Evolutionary conservation across 305 asterid species (phyloP).

Genomic region (Fraxinus floribunda): DNA sequence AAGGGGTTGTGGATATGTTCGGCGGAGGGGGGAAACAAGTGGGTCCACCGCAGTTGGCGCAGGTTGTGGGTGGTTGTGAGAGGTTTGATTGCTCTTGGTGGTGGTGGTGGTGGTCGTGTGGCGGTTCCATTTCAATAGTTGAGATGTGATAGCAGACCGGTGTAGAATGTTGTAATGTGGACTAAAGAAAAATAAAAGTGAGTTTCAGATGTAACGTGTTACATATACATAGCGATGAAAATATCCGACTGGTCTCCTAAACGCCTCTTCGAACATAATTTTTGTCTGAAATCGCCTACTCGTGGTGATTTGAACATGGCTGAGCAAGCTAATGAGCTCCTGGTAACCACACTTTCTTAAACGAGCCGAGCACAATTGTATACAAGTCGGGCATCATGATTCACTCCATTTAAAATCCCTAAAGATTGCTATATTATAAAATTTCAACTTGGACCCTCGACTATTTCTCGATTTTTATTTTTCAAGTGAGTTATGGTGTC

Average conservation of each 20-base stretch:
- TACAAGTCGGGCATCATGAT: no score
- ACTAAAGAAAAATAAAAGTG: not conserved
- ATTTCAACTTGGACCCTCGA: not conserved
- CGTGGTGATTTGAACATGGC: no score
- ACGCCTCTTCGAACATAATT: not conserved
- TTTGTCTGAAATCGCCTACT: not conserved
- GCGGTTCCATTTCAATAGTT: slow-evolving; percentile 39
- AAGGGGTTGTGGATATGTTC: slow-evolving; percentile 57
- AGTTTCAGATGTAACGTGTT: not conserved
- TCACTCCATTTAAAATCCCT: no score
- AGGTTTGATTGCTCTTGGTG: slow-evolving; percentile 21
- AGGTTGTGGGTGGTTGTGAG: slow-evolving; percentile 35
- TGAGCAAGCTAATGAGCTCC: no score
- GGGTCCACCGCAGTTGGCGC: slow-evolving; percentile 78
- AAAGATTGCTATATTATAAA: no score
- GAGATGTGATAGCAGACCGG: not conserved
- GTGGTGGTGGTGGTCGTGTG: slow-evolving; percentile 27
- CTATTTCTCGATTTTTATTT: no score
- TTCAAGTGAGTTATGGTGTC: not conserved
- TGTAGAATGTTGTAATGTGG: not conserved
- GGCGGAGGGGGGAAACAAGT: slow-evolving; percentile 56
- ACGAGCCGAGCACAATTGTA: no score
- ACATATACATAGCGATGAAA: not conserved
- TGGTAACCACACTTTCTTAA: no score
- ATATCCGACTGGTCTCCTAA: not conserved